A percentile compares a stretch with the other conserved stretches of the same genome.
Conservation (phyloP, 257 asterid genomes). For the Solanum chilense region DNA sequence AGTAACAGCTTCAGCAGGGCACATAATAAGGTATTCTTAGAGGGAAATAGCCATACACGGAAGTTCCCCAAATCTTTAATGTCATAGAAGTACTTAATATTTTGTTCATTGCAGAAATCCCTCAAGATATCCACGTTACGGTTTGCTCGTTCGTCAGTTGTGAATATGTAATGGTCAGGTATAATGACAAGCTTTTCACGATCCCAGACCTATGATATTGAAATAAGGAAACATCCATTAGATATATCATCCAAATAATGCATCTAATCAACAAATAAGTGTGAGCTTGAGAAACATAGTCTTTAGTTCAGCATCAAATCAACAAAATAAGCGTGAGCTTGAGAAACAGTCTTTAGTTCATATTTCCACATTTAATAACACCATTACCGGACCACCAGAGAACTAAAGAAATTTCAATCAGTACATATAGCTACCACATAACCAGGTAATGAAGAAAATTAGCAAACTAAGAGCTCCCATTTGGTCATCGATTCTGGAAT, state of each 20-base stretch:
- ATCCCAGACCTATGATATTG: constrained; percentile 68
- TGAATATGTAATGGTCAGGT: constrained; percentile 94
- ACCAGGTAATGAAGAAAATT: neutral
- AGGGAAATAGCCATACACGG: constrained; percentile 34
- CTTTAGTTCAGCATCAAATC: neutral
- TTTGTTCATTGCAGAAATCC: constrained; percentile 84
- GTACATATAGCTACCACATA: neutral
- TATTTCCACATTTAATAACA: neutral
- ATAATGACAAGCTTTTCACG: constrained; percentile 81
- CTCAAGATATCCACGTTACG: constrained; percentile 93
- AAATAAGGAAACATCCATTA: neutral
- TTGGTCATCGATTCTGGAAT: neutral
- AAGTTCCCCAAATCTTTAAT: constrained; percentile 85
- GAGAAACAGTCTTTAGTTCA: neutral
- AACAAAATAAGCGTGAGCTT: neutral
- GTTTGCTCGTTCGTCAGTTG: constrained; percentile 89
- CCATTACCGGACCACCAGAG: neutral
- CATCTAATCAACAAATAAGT: neutral
- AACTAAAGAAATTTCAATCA: neutral
- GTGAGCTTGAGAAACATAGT: neutral
- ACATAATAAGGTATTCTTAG: neutral
- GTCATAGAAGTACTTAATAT: constrained; percentile 87
- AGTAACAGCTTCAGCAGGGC: neutral
- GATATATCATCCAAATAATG: neutral
- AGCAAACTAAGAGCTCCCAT: neutral